A percentile compares a stretch with the other conserved stretches of the same genome.
Evolutionary conservation across 2,329 filamentous ascomycete species (phyloP).

Genomic region (Aspergillus spinulosporus): DNA sequence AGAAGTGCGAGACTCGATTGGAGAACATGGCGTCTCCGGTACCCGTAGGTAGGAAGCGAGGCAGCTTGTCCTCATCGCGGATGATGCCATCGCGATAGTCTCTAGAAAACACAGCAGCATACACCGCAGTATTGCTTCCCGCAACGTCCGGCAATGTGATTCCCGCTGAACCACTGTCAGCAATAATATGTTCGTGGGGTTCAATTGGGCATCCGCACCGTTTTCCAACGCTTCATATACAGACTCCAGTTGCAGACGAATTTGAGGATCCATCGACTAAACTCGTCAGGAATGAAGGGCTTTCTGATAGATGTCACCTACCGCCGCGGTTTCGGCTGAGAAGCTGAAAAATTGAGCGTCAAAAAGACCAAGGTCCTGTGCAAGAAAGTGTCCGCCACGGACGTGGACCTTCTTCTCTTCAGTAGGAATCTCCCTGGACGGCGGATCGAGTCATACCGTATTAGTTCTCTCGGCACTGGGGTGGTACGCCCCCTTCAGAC

Average conservation of each 20-base stretch:
- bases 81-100: conserved; percentile 4
- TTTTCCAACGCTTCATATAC: conserved; percentile 21
- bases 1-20: conserved; percentile 37
- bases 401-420: conserved; percentile 18
- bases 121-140: conserved; percentile 17
- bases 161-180: conserved; percentile 18
- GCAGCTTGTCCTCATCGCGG: not conserved
- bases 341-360: conserved; percentile 29
- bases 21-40: conserved; percentile 15
- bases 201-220: not conserved
- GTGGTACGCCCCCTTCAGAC: conserved; percentile 16
- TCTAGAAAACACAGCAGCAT: conserved; percentile 18
- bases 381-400: conserved; percentile 14
- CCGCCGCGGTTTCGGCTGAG: conserved; percentile 1
- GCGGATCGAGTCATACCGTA: not conserved
- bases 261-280: conserved; percentile 31
- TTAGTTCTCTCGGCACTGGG: not conserved
- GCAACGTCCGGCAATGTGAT: conserved; percentile 18
- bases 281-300: not conserved
- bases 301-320: not conserved
- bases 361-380: conserved; percentile 20
- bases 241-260: conserved; percentile 30
- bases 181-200: too few relatives aligned
- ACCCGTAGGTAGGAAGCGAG: conserved; percentile 13
- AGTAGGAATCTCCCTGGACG: not conserved